Evolutionary conservation across 768 basidiomycete genomes (phyloP).

Genomic region (Hydnomerulius pinastri): DNA sequence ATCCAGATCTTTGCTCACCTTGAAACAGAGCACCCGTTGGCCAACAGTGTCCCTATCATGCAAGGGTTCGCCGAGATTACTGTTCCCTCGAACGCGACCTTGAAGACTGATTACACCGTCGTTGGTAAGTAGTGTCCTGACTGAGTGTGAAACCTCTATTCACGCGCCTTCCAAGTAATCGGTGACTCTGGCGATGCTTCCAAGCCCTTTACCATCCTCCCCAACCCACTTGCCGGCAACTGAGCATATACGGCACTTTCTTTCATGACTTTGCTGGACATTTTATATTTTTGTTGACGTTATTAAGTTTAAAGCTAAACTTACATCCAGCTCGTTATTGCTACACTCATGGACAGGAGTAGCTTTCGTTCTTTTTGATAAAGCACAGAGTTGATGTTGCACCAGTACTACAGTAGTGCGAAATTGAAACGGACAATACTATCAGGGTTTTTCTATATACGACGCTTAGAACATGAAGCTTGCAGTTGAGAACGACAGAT

Average conservation of each 20-base stretch:
- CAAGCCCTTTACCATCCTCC: slow-evolving; percentile 55
- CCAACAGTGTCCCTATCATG: slow-evolving; percentile 51
- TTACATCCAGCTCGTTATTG: background rate
- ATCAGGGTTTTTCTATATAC: slow-evolving; percentile 20
- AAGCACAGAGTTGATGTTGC: slow-evolving; percentile 2
- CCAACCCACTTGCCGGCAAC: background rate
- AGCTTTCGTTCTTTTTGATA: slow-evolving; percentile 8
- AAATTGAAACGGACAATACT: too few species aligned
- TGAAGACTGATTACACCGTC: slow-evolving; percentile 55
- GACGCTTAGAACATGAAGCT: background rate
- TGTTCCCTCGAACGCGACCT: slow-evolving; percentile 48
- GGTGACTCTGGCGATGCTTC: slow-evolving; percentile 70
- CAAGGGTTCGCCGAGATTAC: slow-evolving; percentile 49
- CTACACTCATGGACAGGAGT: background rate
- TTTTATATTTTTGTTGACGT: background rate
- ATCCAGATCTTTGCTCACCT: slow-evolving; percentile 8
- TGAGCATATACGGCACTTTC: background rate
- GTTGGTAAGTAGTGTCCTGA: slow-evolving; percentile 49
- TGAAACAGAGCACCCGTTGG: slow-evolving; percentile 56
- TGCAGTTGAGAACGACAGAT: background rate
- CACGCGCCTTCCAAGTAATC: slow-evolving; percentile 44
- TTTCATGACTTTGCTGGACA: background rate
- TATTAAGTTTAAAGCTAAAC: background rate
- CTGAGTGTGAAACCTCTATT: background rate
- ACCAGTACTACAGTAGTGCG: background rate